phyloP scores from a whole-genome alignment of 371 early-diverging fungal species.

The Mucor plumbeus region DNA sequence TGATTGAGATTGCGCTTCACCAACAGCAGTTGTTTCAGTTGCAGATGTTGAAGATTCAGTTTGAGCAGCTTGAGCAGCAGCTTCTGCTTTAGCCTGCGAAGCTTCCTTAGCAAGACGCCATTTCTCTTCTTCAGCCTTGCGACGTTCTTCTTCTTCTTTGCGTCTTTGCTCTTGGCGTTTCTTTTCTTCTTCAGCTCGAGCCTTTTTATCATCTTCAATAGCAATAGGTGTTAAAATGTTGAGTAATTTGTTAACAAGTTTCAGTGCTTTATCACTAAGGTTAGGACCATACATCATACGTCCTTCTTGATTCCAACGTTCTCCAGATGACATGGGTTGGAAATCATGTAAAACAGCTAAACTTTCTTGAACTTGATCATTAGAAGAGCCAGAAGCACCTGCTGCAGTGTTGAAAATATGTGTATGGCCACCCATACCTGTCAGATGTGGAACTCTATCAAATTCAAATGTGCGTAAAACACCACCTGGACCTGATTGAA shows the following conservation, averaged over 20 bases:
- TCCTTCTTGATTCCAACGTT: constrained; percentile 91
- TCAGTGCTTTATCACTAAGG: constrained; percentile 62
- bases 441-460: constrained; percentile 28
- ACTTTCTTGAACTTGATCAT: constrained; percentile 44
- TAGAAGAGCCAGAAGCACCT: not conserved
- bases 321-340: constrained; percentile 74
- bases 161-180: constrained; percentile 46
- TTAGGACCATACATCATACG: constrained; percentile 78
- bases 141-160: constrained; percentile 52
- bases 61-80: constrained; percentile 30
- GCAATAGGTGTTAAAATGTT: constrained; percentile 79
- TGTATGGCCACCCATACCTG: not conserved
- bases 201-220: constrained; percentile 69
- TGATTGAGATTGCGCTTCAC: constrained; percentile 56
- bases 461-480: constrained; percentile 52
- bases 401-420: not conserved
- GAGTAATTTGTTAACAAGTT: constrained; percentile 67
- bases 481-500: constrained; percentile 49
- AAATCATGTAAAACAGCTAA: constrained; percentile 69
- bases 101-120: constrained; percentile 42
- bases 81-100: constrained; percentile 29
- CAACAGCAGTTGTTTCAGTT: constrained; percentile 34
- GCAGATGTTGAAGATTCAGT: constrained; percentile 31
- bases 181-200: constrained; percentile 60
- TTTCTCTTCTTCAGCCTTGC: constrained; percentile 60